These are phyloP conservation scores for Tylopilus sp. DNA, from an alignment of 1,284 basidiomycete genomes.

Conservation along the genomic window DNA sequence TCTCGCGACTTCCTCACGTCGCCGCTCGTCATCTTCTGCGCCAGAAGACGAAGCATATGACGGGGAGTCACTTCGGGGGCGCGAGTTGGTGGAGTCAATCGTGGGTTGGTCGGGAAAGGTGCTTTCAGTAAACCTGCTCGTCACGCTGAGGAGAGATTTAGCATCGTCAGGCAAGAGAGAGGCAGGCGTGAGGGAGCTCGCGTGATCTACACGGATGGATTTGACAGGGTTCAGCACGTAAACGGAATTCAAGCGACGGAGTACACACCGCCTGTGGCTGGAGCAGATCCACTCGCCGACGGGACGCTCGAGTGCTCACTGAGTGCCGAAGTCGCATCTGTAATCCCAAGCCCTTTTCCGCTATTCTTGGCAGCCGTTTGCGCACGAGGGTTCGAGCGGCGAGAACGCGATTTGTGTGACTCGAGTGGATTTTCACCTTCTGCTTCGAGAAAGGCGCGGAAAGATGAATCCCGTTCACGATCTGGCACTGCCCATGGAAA, in stretches of 20 bases:
- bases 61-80: constrained; percentile 18
- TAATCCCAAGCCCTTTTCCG: not conserved
- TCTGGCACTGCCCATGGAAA: constrained; percentile 99
- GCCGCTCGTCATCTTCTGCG: constrained; percentile 25
- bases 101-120: constrained; percentile 30
- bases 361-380: constrained; percentile 13
- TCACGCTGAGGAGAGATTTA: constrained; percentile 32
- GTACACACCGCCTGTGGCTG: constrained; percentile 23
- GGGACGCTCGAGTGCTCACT: constrained; percentile 6
- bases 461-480: constrained; percentile 88
- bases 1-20: constrained; percentile 19
- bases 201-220: constrained; percentile 14
- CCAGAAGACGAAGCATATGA: constrained; percentile 21
- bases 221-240: constrained; percentile 12
- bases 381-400: constrained; percentile 10
- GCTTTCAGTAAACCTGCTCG: constrained; percentile 29
- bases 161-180: constrained; percentile 25
- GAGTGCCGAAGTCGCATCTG: not conserved
- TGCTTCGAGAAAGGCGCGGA: constrained; percentile 87
- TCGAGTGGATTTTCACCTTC: constrained; percentile 29
- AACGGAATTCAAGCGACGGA: not conserved
- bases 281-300: constrained; percentile 9
- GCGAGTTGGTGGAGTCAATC: constrained; percentile 23
- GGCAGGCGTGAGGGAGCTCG: constrained; percentile 17
- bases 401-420: constrained; percentile 20